Evolutionary conservation across 179 eudicot genomes (phyloP).

Genomic region (Heliamphora pulchella): DNA sequence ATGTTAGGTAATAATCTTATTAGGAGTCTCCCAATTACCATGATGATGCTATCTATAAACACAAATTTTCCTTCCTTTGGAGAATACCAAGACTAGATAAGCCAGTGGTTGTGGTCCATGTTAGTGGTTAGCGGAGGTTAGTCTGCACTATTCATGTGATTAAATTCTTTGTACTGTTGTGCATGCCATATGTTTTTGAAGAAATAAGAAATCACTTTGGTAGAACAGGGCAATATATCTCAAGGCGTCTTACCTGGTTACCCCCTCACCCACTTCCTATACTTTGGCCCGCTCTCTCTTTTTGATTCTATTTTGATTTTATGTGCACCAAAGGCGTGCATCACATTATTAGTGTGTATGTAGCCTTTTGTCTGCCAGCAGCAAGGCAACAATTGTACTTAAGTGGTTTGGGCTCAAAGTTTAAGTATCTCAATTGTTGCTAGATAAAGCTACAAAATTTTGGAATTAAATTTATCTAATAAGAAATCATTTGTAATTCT

Average conservation of each 20-base stretch:
- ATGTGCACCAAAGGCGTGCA: neutral
- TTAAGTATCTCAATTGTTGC: slow-evolving; percentile 6
- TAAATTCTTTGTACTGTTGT: neutral
- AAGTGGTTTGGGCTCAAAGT: neutral
- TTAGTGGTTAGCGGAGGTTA: neutral
- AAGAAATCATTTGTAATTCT: neutral
- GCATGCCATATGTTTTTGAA: neutral
- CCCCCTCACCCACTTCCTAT: neutral
- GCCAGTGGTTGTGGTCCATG: slow-evolving; percentile 1
- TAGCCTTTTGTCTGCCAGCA: neutral
- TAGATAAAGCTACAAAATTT: neutral
- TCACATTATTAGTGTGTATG: neutral
- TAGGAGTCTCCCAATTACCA: neutral
- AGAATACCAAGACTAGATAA: neutral
- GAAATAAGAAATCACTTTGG: slow-evolving; percentile 2
- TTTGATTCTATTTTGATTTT: neutral
- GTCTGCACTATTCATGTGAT: neutral
- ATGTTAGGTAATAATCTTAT: neutral
- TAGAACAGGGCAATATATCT: neutral
- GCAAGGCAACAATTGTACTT: neutral
- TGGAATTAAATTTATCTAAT: neutral
- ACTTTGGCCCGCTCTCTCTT: neutral
- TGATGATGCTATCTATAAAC: neutral
- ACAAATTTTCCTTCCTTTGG: neutral
- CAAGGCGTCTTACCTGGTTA: neutral